Conservation (phyloP, 305 asterid species). For the Fraxinus greggii region DNA sequence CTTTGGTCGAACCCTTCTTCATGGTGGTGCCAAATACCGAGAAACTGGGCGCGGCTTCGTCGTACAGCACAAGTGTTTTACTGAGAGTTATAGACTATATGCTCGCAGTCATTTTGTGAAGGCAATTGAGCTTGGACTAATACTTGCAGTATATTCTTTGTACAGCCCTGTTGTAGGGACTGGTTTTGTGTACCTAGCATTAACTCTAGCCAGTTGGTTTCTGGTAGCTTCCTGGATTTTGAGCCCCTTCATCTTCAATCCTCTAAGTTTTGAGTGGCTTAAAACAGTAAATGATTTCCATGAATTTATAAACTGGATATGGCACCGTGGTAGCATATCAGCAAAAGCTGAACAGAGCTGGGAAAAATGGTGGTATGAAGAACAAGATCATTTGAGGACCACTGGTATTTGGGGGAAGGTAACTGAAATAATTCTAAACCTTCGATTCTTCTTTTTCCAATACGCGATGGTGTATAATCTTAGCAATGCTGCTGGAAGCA, state of each 20-base stretch:
- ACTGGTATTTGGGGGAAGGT: slow-evolving; percentile 65
- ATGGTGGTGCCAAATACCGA: slow-evolving; percentile 80
- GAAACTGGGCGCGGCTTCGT: slow-evolving; percentile 86
- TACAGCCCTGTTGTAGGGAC: slow-evolving; percentile 65
- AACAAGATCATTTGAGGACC: slow-evolving; percentile 85
- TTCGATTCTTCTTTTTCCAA: slow-evolving; percentile 61
- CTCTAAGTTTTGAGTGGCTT: slow-evolving; percentile 88
- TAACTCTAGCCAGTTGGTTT: slow-evolving; percentile 88
- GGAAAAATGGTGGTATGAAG: slow-evolving; percentile 96
- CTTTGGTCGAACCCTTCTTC: slow-evolving; percentile 74
- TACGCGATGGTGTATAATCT: slow-evolving; percentile 57
- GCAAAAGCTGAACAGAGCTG: slow-evolving; percentile 84
- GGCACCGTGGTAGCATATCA: slow-evolving; percentile 80
- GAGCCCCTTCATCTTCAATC: slow-evolving; percentile 83
- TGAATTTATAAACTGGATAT: slow-evolving; percentile 84
- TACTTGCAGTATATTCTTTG: slow-evolving; percentile 67
- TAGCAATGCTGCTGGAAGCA: slow-evolving; percentile 48
- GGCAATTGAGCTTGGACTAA: slow-evolving; percentile 76
- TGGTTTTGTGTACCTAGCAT: slow-evolving; percentile 62
- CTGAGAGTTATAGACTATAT: slow-evolving; percentile 67
- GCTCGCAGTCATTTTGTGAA: slow-evolving; percentile 80
- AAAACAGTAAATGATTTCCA: slow-evolving; percentile 84
- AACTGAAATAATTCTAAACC: slow-evolving; percentile 44
- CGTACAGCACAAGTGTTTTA: slow-evolving; percentile 74
- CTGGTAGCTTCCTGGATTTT: slow-evolving; percentile 81